Conservation (phyloP, 1,284 basidiomycete genomes). For the Puccinia polysora region DNA sequence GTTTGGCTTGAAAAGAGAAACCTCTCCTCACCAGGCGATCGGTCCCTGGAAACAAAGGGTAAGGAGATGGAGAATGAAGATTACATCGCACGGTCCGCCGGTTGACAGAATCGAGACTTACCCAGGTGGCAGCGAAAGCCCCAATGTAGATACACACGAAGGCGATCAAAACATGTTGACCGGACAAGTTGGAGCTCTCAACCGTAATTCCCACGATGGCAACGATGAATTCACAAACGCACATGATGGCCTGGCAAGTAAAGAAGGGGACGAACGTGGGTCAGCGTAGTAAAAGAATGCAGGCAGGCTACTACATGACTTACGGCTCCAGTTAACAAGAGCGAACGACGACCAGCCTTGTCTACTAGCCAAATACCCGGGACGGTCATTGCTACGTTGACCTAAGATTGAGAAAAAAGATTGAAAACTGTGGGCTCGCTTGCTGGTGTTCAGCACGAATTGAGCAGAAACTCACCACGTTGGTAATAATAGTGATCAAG, state of each 20-base stretch:
- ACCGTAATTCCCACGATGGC: conserved; percentile 65
- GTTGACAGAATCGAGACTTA: neutral
- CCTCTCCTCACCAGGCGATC: conserved; percentile 39
- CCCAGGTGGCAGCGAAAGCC: conserved; percentile 52
- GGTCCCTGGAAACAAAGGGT: conserved; percentile 57
- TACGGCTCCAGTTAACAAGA: conserved; percentile 68
- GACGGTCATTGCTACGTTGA: conserved; percentile 59
- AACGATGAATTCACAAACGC: conserved; percentile 30
- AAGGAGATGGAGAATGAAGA: neutral
- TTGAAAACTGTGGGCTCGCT: neutral
- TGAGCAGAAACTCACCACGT: conserved; percentile 57
- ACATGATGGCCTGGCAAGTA: conserved; percentile 3
- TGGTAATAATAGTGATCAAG: conserved; percentile 60
- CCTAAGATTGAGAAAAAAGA: neutral
- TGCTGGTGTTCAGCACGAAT: neutral
- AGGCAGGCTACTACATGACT: conserved; percentile 66
- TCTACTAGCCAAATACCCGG: conserved; percentile 69
- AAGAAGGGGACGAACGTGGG: neutral
- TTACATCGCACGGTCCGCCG: neutral
- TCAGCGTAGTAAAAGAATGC: conserved; percentile 54
- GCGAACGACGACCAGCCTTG: conserved; percentile 67
- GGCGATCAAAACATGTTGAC: conserved; percentile 61
- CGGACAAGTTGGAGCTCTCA: conserved; percentile 55
- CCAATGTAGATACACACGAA: conserved; percentile 72
- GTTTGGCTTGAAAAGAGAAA: too few relatives aligned